phyloP scores from a whole-genome alignment of 192 early-diverging fungal species.

The Fimicolochytrium jonesii region DNA sequence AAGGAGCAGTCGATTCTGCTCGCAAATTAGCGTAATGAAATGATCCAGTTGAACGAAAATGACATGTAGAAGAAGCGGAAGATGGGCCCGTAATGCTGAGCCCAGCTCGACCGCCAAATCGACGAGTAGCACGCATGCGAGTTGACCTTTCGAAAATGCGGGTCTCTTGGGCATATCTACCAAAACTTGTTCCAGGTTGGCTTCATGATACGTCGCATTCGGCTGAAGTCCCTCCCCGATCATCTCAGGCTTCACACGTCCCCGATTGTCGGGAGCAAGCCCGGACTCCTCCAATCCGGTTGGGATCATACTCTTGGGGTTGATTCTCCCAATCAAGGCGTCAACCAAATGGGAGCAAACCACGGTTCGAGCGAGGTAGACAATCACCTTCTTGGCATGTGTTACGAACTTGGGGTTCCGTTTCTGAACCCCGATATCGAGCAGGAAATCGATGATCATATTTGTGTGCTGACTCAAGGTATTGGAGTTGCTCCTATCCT shows the following conservation, averaged over 20 bases:
- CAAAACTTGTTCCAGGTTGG: conserved; percentile 66
- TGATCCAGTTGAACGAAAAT: conserved; percentile 83
- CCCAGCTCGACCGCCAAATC: conserved; percentile 77
- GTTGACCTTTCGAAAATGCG: conserved; percentile 68
- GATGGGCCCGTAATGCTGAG: conserved; percentile 50
- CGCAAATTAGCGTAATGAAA: conserved; percentile 68
- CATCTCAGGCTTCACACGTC: background rate
- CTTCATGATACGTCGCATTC: conserved; percentile 46
- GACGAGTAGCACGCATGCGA: conserved; percentile 73
- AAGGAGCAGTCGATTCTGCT: conserved; percentile 67
- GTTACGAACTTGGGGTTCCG: conserved; percentile 75
- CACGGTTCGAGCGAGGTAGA: conserved; percentile 64
- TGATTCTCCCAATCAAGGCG: conserved; percentile 60
- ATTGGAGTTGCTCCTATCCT: background rate
- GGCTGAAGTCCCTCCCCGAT: background rate
- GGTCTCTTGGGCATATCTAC: conserved; percentile 61
- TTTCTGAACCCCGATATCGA: conserved; percentile 66
- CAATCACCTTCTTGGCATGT: conserved; percentile 75
- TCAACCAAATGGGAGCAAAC: conserved; percentile 58
- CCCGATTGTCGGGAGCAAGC: background rate
- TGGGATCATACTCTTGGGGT: conserved; percentile 66
- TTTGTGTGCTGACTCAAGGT: conserved; percentile 20
- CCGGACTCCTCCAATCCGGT: conserved; percentile 9
- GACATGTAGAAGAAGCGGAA: conserved; percentile 70
- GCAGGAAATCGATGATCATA: conserved; percentile 65